Base-by-base conservation (phyloP, 1,284 basidiomycete species). In the Dichomitus squalens region DNA sequence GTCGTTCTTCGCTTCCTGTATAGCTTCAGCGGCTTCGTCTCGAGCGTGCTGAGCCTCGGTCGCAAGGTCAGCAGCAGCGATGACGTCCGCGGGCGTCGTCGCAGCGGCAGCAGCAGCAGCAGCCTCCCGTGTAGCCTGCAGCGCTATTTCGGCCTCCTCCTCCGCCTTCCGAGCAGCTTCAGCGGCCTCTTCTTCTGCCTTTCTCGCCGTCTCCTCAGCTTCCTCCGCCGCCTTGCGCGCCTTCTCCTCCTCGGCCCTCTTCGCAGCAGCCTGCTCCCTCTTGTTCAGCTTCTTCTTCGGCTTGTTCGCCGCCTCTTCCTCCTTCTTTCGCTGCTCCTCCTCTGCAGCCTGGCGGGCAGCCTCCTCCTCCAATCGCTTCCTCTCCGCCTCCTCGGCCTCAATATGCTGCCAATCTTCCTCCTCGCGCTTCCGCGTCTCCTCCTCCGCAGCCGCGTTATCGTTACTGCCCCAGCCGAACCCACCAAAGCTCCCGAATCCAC, bases 241-340 rank as follows among this genome's bases (percentile, higher is more conserved):
- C 21, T 53, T 53, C 33, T 63, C 55, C 40, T 63, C 55, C 40
- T 56, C 60, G 2, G 49, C 60, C 52, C 66, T 66, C 40, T 65
- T 64, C 40, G 57, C 47, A 25, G 53, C 20, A n/a, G 21, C 1
- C 43, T 44, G 44, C 55, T 55, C 58, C 20, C 44, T 50, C 55
- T 57, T 59, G 23, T 46, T 53, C 57, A 61, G 38, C 40, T 66
- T 68, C 52, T 55, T 62, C 9, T 63, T 64, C 6, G 60, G 62
- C 40, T 59, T 57, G 23, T 64, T 66, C 52, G 54, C 61, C 14
- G 57, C 59, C 23, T 56, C 53, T 56, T 55, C 60, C 59, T 39
- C 60, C 58, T 46, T 36, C 52, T 54, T 49, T 12, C 40, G 49
- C 60, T 25, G 40, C 55, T 48, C 46, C 51, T 51, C 48, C 46